A percentile compares a stretch with the other conserved stretches of the same genome.
These are phyloP conservation scores for Saccharomycopsis hybrid DNA, from an alignment of 1,139 yeast species.

Conservation along the genomic window DNA sequence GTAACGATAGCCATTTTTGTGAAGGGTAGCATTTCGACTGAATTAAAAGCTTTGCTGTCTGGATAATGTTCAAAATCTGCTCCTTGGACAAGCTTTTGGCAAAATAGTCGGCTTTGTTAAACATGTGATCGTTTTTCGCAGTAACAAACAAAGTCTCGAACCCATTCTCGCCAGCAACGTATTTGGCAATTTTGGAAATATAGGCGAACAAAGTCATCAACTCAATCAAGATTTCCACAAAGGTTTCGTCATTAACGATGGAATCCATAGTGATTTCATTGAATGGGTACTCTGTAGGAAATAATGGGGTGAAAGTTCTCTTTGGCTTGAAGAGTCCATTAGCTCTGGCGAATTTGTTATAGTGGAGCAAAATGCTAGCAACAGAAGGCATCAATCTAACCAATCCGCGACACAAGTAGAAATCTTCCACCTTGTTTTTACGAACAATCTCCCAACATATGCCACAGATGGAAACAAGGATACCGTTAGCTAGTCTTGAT, in stretches of 20 bases:
- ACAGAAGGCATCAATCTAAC: conserved; percentile 47
- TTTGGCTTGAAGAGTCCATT: conserved; percentile 49
- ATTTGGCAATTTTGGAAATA: conserved; percentile 47
- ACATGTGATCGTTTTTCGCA: conserved; percentile 33
- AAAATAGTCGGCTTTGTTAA: conserved; percentile 31
- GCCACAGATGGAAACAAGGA: conserved; percentile 45
- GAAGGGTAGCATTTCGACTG: conserved; percentile 60
- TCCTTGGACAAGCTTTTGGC: conserved; percentile 28
- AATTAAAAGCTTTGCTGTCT: conserved; percentile 52
- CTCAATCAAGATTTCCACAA: conserved; percentile 72
- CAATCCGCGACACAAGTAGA: conserved; percentile 39
- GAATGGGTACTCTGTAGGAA: conserved; percentile 67
- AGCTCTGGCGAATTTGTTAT: conserved; percentile 48
- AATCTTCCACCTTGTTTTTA: conserved; percentile 28
- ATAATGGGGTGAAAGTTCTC: conserved; percentile 58
- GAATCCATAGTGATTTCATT: conserved; percentile 65
- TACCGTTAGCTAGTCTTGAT: conserved; percentile 55
- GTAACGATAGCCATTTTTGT: conserved; percentile 63
- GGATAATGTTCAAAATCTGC: conserved; percentile 32
- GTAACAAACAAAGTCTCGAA: conserved; percentile 34
- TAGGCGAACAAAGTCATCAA: conserved; percentile 53
- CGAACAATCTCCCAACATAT: conserved; percentile 34
- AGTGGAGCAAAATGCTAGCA: conserved; percentile 44
- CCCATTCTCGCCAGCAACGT: conserved; percentile 43
- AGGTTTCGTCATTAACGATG: conserved; percentile 58